Evolutionary conservation across 2,329 filamentous ascomycete species (phyloP).

Genomic region (Hypomyces rosellus): DNA sequence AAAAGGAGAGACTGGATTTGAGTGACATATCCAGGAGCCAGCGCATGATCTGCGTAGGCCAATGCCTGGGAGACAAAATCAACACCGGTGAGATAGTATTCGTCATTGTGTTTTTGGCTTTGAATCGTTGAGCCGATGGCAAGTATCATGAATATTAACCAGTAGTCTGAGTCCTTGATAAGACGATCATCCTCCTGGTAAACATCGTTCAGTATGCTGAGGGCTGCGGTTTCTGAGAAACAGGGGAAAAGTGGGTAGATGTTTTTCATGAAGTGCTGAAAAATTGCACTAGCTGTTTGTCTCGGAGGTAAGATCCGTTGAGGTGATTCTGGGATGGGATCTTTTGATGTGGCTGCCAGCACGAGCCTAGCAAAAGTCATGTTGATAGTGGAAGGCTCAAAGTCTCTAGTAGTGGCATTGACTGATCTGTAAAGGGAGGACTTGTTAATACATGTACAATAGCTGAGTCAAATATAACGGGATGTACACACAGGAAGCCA

Average conservation of each 20-base stretch:
- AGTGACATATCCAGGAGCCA: constrained; percentile 75
- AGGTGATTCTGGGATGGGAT: constrained; percentile 58
- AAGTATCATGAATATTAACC: constrained; percentile 82
- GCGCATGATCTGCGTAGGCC: constrained; percentile 70
- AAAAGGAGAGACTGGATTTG: constrained; percentile 85
- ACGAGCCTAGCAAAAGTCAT: constrained; percentile 92
- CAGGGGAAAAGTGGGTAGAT: constrained; percentile 75
- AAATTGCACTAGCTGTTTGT: constrained; percentile 58
- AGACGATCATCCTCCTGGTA: constrained; percentile 64
- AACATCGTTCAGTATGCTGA: constrained; percentile 71
- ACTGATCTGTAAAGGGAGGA: constrained; percentile 57
- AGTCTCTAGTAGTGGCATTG: constrained; percentile 90
- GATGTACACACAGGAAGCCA: constrained; percentile 65
- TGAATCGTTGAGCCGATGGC: constrained; percentile 73
- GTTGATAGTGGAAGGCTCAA: constrained; percentile 78
- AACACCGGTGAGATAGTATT: constrained; percentile 52
- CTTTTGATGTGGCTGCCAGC: constrained; percentile 72
- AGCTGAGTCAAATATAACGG: background rate
- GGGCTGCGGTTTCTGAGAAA: constrained; percentile 73
- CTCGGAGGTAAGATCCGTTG: constrained; percentile 63
- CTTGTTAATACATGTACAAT: background rate
- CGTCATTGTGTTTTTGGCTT: constrained; percentile 62
- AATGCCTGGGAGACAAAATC: constrained; percentile 59
- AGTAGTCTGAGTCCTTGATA: constrained; percentile 67
- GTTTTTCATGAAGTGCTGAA: constrained; percentile 81